Evolutionary conservation across 176 grass and related monocot genomes (phyloP).

Genomic region (Zea luxurians): DNA sequence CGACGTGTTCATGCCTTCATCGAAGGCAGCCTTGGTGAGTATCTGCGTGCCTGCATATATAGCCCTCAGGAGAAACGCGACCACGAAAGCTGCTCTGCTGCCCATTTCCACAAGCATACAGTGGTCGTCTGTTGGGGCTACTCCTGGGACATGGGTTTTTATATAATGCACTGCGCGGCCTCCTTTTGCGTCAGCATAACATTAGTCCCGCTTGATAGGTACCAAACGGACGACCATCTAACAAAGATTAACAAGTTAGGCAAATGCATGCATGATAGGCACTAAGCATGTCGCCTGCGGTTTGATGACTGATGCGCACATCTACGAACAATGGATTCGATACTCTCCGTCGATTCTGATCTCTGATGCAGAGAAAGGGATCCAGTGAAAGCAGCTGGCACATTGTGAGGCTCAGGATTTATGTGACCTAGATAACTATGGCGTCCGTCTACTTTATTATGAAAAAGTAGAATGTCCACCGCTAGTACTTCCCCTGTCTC

Average conservation of each 20-base stretch:
- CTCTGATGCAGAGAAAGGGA: not conserved
- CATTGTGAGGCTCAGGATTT: conserved; percentile 1
- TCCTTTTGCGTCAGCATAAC: conserved; percentile 2
- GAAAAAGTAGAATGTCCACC: not conserved
- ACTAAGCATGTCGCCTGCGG: not conserved
- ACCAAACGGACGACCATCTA: too few relatives aligned
- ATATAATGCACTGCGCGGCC: not conserved
- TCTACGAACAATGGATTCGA: not conserved
- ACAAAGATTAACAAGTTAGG: too few relatives aligned
- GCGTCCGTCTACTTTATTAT: not conserved
- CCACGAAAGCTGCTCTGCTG: conserved; percentile 24
- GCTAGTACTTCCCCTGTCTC: too few relatives aligned
- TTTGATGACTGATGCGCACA: not conserved
- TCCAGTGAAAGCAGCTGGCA: not conserved
- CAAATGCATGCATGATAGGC: too few relatives aligned
- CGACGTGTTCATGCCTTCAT: conserved; percentile 38
- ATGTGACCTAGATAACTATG: not conserved
- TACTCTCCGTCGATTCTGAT: not conserved
- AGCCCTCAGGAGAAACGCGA: conserved; percentile 35
- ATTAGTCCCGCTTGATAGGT: not conserved
- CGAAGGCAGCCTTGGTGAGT: conserved; percentile 38
- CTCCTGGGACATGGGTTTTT: not conserved
- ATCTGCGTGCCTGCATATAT: conserved; percentile 56
- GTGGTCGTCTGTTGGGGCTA: not conserved
- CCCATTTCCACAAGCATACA: conserved; percentile 26